phyloP scores from a whole-genome alignment of 1,284 basidiomycete species.

The Stygiomarasmius scandens region DNA sequence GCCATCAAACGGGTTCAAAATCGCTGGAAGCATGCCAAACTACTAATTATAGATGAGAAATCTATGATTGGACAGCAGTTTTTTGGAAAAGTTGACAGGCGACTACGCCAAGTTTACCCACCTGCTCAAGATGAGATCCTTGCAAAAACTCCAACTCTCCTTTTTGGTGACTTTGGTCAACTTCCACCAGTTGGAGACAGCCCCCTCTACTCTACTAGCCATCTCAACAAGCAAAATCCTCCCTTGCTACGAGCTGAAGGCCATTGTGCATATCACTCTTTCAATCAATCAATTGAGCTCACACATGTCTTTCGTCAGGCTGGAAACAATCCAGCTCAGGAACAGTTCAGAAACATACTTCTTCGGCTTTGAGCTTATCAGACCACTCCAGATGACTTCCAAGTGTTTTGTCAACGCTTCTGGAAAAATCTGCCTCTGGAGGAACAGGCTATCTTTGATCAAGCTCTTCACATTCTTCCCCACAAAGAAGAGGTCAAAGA shows the following conservation, averaged over 20 bases:
- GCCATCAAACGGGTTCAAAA: not conserved
- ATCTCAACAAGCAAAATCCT: not conserved
- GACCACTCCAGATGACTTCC: too few species aligned
- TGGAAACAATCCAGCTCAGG: slow-evolving; percentile 11
- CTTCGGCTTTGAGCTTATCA: too few species aligned
- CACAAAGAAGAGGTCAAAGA: not conserved
- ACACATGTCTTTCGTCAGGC: slow-evolving; percentile 13
- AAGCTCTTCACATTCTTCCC: too few species aligned
- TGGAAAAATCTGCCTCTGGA: too few species aligned
- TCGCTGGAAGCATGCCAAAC: not conserved
- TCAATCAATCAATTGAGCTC: slow-evolving; percentile 15
- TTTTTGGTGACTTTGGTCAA: slow-evolving; percentile 8
- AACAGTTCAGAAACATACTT: slow-evolving; percentile 8
- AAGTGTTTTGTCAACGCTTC: too few species aligned
- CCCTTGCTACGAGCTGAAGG: slow-evolving; percentile 12
- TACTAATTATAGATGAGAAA: not conserved
- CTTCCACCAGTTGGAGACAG: slow-evolving; percentile 7
- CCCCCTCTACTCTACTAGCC: not conserved
- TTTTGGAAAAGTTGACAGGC: not conserved
- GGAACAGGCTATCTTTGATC: too few species aligned
- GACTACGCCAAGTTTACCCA: not conserved
- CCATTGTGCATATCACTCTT: not conserved
- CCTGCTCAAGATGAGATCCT: not conserved
- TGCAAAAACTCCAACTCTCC: not conserved
- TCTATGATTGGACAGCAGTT: not conserved